phyloP scores from a whole-genome alignment of 495 filamentous ascomycete species.

The Hypoxylon fuscum region DNA sequence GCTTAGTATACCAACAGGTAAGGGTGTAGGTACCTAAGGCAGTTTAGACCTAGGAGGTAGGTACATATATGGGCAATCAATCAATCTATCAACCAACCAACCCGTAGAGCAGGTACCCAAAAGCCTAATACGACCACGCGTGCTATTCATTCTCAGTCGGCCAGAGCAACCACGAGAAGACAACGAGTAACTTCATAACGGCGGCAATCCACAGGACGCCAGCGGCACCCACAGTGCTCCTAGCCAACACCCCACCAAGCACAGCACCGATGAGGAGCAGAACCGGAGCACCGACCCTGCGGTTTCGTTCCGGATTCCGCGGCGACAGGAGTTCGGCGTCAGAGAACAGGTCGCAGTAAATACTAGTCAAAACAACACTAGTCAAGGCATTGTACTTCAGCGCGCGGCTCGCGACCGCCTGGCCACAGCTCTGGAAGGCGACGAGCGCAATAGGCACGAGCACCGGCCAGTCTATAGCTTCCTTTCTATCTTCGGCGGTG shows the following conservation, averaged over 20 bases:
- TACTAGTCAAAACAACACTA: slow-evolving; percentile 75
- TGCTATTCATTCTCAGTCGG: slow-evolving; percentile 44
- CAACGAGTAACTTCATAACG: slow-evolving; percentile 60
- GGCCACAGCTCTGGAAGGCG: slow-evolving; percentile 75
- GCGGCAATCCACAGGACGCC: slow-evolving; percentile 72
- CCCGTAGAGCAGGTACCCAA: too few species aligned
- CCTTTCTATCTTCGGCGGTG: slow-evolving; percentile 43
- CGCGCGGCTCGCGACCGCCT: slow-evolving; percentile 73
- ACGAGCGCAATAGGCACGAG: slow-evolving; percentile 69
- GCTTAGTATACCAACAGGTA: background rate
- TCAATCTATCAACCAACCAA: too few species aligned
- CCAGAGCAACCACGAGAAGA: slow-evolving; percentile 68
- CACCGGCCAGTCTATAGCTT: slow-evolving; percentile 63
- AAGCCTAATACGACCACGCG: background rate
- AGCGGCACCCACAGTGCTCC: slow-evolving; percentile 64
- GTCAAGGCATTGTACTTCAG: slow-evolving; percentile 69
- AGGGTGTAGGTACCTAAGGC: too few species aligned
- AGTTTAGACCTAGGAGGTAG: background rate
- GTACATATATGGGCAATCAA: background rate
- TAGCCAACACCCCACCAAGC: slow-evolving; percentile 65
- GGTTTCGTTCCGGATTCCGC: slow-evolving; percentile 66
- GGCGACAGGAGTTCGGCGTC: slow-evolving; percentile 63
- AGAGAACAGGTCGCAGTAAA: slow-evolving; percentile 76
- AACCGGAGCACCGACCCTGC: slow-evolving; percentile 64
- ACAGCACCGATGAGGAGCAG: slow-evolving; percentile 68